Percentiles rank a stretch among this genome's conserved stretches.
Conservation (phyloP, 345 rosid genomes). For the Angophora floribunda region DNA sequence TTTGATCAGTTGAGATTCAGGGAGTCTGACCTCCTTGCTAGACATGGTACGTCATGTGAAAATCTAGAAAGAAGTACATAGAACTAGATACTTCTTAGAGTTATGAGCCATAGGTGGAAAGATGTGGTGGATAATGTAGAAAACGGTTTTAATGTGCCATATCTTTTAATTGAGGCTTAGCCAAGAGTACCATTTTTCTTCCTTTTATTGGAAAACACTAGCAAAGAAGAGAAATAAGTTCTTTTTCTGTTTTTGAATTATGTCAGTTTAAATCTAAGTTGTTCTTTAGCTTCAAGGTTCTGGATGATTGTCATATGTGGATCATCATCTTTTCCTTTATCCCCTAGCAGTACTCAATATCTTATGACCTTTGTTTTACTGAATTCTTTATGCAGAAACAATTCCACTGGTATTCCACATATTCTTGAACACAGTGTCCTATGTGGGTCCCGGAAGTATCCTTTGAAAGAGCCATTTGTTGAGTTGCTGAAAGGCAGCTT, state of each 20-base stretch:
- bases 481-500: slow-evolving; percentile 91
- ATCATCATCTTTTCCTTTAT: not conserved
- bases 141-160: not conserved
- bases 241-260: not conserved
- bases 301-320: not conserved
- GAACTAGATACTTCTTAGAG: not conserved
- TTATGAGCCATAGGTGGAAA: not conserved
- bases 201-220: not conserved
- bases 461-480: slow-evolving; percentile 96
- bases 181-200: not conserved
- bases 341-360: not conserved
- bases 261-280: not conserved
- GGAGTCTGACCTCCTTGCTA: not conserved
- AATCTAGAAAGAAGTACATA: not conserved
- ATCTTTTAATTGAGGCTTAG: not conserved
- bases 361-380: not conserved
- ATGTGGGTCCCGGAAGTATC: slow-evolving; percentile 95
- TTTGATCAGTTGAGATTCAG: not conserved
- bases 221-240: not conserved
- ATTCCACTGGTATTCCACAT: slow-evolving; percentile 98
- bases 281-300: not conserved
- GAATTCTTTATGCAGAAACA: slow-evolving; percentile 47
- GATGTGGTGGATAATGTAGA: not conserved
- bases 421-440: slow-evolving; percentile 93
- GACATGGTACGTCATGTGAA: not conserved